Base-by-base conservation (phyloP, 2,329 filamentous ascomycete genomes). In the Chaetomiaceae sp. region DNA sequence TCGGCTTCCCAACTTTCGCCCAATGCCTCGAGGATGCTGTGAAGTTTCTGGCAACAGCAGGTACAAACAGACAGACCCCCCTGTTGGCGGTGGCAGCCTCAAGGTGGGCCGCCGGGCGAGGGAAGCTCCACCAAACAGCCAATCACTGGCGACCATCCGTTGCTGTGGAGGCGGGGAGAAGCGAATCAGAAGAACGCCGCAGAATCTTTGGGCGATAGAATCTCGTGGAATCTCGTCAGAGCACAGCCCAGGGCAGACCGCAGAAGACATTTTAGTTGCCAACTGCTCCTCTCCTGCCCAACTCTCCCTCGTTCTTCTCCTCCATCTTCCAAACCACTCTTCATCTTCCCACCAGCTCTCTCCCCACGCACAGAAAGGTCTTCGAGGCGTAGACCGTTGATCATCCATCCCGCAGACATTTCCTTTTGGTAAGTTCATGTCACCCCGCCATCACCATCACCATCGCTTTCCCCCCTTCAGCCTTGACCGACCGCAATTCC, bases 201-300 rank as follows among this genome's bases (percentile, higher is more conserved):
- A 55, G 59, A 62, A 63, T 55, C n/a, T 54, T 58, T 60, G 62
- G 58, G 46, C 53, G 62, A 64, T 67, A 63, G 65, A 67, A 67
- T 61, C 63, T 58, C 60, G 56, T 66, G 53, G 65, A 67, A 67
- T 58, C 62, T 58, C 55, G 51, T 53, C 44, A 52, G 61, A 58
- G 60, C 63, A 64, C 58, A 60, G 58, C 59, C 58, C 59, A 59
- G 58, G 57, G 55, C 54, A 55, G 50, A 40, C 53, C 57, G 50
- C 52, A 57, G n/a, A 58, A 54, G 56, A 62, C 58, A 63, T 63
- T 67, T 66, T 66, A 67, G 63, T 57, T 63, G 60, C 55, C 54
- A 27, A 59, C 55, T 46, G 53, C 53, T 60, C 55, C 54, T 52
- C 54, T 52, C 25, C 25, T 27, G 25, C 43, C 48, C 23, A 46